phyloP scores from a whole-genome alignment of 768 basidiomycete species.

The Gyrodon lividus region DNA sequence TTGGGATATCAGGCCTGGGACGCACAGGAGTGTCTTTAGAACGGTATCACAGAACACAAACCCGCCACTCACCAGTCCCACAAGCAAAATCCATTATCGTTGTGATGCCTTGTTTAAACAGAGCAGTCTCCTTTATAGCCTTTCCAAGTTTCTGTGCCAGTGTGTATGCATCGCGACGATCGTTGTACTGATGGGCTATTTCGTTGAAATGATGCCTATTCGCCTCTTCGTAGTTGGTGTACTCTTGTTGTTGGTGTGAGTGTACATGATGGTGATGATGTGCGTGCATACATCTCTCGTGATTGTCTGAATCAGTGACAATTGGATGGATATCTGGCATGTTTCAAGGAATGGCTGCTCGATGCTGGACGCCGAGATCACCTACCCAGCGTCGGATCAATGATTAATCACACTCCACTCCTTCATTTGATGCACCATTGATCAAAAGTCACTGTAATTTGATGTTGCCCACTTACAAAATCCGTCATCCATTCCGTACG shows the following conservation, averaged over 20 bases:
- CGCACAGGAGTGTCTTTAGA: not conserved
- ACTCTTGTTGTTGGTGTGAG: not conserved
- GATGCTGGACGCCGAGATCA: not conserved
- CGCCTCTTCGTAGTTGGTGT: constrained; percentile 18
- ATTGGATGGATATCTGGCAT: not conserved
- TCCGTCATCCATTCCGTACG: too few relatives aligned
- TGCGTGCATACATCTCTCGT: not conserved
- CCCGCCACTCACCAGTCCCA: constrained; percentile 51
- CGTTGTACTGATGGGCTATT: constrained; percentile 25
- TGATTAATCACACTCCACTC: not conserved
- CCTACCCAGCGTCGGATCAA: too few relatives aligned
- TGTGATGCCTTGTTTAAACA: constrained; percentile 56
- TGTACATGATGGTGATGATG: not conserved
- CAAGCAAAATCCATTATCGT: constrained; percentile 74
- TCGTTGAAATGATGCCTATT: constrained; percentile 28
- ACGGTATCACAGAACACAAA: not conserved
- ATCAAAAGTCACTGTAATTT: not conserved
- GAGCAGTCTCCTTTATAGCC: constrained; percentile 36
- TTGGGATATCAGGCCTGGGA: constrained; percentile 59
- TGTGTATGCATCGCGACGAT: constrained; percentile 16
- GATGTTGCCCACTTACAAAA: too few relatives aligned
- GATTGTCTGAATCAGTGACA: not conserved
- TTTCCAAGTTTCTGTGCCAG: constrained; percentile 22
- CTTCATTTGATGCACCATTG: not conserved
- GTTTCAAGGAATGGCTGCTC: not conserved